Conservation (phyloP, 352 stramenopile species). For the Globisporangium yorkense region DNA sequence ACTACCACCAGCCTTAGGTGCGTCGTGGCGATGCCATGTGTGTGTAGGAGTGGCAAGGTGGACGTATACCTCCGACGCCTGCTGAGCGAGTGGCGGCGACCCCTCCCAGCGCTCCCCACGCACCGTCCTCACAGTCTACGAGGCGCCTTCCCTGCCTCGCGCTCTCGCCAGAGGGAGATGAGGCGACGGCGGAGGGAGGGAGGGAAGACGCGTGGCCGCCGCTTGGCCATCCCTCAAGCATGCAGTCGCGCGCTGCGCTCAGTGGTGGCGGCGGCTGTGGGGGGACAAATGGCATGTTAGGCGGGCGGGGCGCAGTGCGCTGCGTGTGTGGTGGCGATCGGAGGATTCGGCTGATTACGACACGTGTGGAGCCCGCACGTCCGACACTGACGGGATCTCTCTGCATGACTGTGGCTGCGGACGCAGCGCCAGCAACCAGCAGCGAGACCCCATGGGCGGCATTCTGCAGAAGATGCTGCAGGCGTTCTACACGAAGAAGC, state of each 20-base stretch:
- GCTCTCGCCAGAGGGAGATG: background rate
- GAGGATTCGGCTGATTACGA: too few species aligned
- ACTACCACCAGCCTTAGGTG: background rate
- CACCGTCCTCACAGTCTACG: too few species aligned
- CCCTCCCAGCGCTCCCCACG: too few species aligned
- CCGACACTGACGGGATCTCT: background rate
- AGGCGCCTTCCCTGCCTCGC: background rate
- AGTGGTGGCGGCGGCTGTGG: background rate
- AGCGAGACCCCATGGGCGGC: slow-evolving; percentile 73
- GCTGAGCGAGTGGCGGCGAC: too few species aligned
- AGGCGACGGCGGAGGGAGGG: background rate
- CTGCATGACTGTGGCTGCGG: background rate
- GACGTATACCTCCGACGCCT: background rate
- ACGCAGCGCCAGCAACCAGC: background rate
- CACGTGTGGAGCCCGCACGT: background rate
- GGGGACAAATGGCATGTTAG: too few species aligned
- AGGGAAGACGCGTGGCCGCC: too few species aligned
- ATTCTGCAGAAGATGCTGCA: slow-evolving; percentile 94
- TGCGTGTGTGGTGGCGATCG: too few species aligned
- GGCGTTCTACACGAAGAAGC: slow-evolving; percentile 97
- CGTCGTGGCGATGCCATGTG: too few species aligned
- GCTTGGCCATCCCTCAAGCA: too few species aligned
- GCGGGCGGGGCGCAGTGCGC: too few species aligned
- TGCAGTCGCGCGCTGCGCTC: background rate
- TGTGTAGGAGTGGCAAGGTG: background rate